Evolutionary conservation across 169 alveolate genomes (phyloP).

Genomic region (Pseudocohnilembus persalinus): DNA sequence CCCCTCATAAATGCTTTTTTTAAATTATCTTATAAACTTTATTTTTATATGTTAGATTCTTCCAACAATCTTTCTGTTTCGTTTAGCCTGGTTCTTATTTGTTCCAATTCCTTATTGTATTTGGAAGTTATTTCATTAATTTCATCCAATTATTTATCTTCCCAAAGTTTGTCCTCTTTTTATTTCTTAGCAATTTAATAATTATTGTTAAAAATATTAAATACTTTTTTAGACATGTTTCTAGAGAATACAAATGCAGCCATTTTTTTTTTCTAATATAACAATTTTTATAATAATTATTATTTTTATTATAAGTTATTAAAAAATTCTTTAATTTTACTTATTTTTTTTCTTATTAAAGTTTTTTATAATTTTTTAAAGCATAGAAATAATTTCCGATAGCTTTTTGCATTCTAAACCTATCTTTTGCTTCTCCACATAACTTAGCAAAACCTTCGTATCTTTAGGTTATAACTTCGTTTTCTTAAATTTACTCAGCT

Average conservation of each 20-base stretch:
- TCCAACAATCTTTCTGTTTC: conserved; percentile 67
- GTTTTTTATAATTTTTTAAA: conserved; percentile 51
- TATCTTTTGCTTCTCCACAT: conserved; percentile 59
- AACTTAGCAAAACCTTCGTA: conserved; percentile 63
- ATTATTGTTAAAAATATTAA: conserved; percentile 60
- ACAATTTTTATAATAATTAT: not conserved
- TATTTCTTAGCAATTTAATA: conserved; percentile 55
- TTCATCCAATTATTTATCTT: conserved; percentile 63
- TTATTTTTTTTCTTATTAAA: conserved; percentile 42
- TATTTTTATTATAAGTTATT: no score
- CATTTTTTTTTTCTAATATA: conserved; percentile 26
- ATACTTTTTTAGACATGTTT: conserved; percentile 49
- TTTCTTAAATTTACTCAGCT: conserved; percentile 44
- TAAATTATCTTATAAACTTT: conserved; percentile 73
- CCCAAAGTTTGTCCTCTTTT: conserved; percentile 55
- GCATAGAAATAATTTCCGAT: conserved; percentile 60
- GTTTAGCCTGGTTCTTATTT: conserved; percentile 63
- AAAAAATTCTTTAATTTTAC: conserved; percentile 17
- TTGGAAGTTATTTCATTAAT: conserved; percentile 64
- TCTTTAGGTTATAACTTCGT: conserved; percentile 33
- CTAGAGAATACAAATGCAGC: conserved; percentile 37
- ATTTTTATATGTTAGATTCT: conserved; percentile 56
- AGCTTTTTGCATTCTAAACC: conserved; percentile 41
- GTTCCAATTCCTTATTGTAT: conserved; percentile 78
- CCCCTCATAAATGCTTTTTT: conserved; percentile 90